phyloP scores from a whole-genome alignment of 148 eudicot species.

The Rhododendron williamsianum region DNA sequence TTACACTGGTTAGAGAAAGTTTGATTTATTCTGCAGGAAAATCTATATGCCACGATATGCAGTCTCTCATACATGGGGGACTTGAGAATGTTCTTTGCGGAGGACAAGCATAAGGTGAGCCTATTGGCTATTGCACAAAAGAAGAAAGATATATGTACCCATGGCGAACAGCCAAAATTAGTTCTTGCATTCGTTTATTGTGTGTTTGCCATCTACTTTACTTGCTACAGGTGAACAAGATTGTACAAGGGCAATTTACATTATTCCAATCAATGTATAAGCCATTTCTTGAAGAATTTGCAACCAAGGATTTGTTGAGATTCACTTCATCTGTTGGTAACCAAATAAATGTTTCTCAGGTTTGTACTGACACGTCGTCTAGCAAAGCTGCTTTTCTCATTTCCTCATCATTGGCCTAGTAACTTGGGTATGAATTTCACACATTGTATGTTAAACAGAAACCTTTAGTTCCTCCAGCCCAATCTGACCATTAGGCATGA shows the following conservation, averaged over 20 bases:
- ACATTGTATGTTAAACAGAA: not conserved
- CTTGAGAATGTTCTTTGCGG: slow-evolving; percentile 92
- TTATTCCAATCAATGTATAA: slow-evolving; percentile 67
- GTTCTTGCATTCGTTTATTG: not conserved
- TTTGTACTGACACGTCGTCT: slow-evolving; percentile 7
- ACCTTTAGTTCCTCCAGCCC: not conserved
- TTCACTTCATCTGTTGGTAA: slow-evolving; percentile 40
- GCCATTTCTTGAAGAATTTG: slow-evolving; percentile 71
- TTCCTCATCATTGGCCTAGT: not conserved
- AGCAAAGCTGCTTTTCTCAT: not conserved
- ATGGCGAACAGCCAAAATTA: not conserved
- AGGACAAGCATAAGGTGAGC: slow-evolving; percentile 84
- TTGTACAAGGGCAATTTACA: slow-evolving; percentile 78
- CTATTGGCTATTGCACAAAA: not conserved
- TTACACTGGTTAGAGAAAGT: not conserved
- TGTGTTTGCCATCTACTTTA: not conserved
- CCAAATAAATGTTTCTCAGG: slow-evolving; percentile 58
- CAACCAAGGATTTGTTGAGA: slow-evolving; percentile 55
- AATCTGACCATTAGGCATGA: not conserved
- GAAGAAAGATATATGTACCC: not conserved
- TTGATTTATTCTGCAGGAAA: slow-evolving; percentile 46
- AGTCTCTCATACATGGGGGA: slow-evolving; percentile 92
- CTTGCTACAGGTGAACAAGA: slow-evolving; percentile 70
- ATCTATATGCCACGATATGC: slow-evolving; percentile 79
- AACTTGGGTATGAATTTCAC: not conserved